Base-by-base conservation (phyloP, 306 rosid species). In the Cucumis sativus region DNA sequence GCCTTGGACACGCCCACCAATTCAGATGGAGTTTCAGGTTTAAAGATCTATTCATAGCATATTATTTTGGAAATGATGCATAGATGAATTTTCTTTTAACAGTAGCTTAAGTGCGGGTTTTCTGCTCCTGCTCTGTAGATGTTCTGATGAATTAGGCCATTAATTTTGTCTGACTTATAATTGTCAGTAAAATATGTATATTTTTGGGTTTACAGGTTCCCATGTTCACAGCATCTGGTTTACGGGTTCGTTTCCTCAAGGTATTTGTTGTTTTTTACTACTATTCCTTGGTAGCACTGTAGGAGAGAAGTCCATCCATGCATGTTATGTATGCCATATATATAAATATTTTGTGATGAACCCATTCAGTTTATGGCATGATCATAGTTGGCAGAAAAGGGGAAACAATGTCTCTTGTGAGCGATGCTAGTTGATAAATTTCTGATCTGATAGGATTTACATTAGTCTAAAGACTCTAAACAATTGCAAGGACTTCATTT, bases 11-110 rank as follows among this genome's bases (percentile, higher is more conserved):
- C 88, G 93, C 78, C 99, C 98, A 14, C 98, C 98, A 71, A 96
- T 96, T 85, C 98, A 92, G 90, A 92, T 96, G 99, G 99, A 96
- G 82, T 92, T 92, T 80, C 99, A 96, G 99, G 97, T 96, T 71
- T 76, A 81, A 47, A 70, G 39, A 68, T 62, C 47, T 71, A 71
- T 4, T 49, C 54, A 8, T 59, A 61, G 55, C 69, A 25, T 77
- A 16, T 28, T 33, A 63, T 35, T 62, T 76, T 60, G 5, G 39
- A 5, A 0, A 66, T 35, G 54, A 62, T 30, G 51, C 73, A 47
- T 80, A 4, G 14, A 39, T 20, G 37, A 6, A 43, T 43, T 45
- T 20, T 40, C 30, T 17, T 64, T 65, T 39, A 65, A 40, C 45
- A 28, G 3, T 66, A 66, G 15, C 73, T 11, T 40, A 40, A 40